Percentiles rank a stretch among this genome's conserved stretches.
Conservation (phyloP, 2,329 filamentous ascomycete genomes). For the Alternaria angustiovoidea region DNA sequence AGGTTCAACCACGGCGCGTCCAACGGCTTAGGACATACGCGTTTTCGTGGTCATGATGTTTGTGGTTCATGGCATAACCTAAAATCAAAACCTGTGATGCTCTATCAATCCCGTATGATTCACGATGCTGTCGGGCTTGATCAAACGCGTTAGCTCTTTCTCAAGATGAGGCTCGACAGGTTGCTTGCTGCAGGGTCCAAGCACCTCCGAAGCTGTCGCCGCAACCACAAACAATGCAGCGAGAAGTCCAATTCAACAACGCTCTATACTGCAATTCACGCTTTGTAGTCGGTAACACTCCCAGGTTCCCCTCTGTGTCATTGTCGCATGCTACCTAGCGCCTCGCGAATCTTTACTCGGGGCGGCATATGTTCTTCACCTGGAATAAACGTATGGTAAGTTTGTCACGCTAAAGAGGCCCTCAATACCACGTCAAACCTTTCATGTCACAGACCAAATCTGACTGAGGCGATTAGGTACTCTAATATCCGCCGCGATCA, state of each 20-base stretch:
- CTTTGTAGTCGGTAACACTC: too few species aligned
- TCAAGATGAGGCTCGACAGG: neutral
- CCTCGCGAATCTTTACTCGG: slow-evolving; percentile 7
- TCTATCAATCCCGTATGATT: neutral
- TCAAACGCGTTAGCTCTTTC: neutral
- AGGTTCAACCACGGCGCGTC: slow-evolving; percentile 3
- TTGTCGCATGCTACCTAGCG: slow-evolving; percentile 21
- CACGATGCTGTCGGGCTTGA: neutral
- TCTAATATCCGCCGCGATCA: neutral
- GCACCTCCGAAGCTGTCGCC: slow-evolving; percentile 13
- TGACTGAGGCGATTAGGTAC: neutral
- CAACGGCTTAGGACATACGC: neutral
- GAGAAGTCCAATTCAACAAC: neutral
- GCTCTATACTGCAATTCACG: neutral
- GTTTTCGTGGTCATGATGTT: neutral
- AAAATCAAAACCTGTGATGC: neutral
- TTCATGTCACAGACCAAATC: too few species aligned
- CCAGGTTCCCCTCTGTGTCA: neutral
- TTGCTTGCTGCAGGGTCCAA: slow-evolving; percentile 17
- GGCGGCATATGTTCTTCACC: slow-evolving; percentile 7
- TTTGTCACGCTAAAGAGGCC: neutral
- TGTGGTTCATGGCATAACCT: neutral
- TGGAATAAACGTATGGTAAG: slow-evolving; percentile 18
- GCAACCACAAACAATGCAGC: slow-evolving; percentile 4
- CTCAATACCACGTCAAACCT: too few species aligned